Evolutionary conservation across 805 yeast genomes (phyloP).

Genomic region (Hanseniaspora pseudoguilliermondii): DNA sequence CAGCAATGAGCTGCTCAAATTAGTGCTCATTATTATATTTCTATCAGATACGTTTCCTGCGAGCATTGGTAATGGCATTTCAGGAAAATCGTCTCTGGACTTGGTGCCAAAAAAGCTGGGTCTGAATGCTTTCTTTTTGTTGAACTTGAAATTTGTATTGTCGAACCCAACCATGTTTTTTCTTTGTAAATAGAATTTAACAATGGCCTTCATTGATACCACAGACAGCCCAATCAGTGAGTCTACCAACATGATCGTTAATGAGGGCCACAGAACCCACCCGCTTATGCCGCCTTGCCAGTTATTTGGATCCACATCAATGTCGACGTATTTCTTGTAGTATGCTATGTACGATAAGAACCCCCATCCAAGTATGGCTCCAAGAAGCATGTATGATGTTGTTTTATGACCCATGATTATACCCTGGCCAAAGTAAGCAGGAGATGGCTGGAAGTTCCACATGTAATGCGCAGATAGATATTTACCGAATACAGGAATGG

Average conservation of each 20-base stretch:
- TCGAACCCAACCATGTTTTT: neutral
- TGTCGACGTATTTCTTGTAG: slow-evolving; percentile 71
- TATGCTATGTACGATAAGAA: slow-evolving; percentile 72
- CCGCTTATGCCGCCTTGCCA: slow-evolving; percentile 94
- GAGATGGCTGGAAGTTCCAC: slow-evolving; percentile 90
- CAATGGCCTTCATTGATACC: slow-evolving; percentile 37
- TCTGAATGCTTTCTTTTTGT: neutral
- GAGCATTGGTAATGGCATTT: neutral
- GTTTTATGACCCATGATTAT: slow-evolving; percentile 94
- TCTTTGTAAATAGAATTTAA: slow-evolving; percentile 16
- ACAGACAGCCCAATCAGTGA: slow-evolving; percentile 69
- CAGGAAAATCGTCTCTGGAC: slow-evolving; percentile 7
- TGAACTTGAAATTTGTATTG: neutral
- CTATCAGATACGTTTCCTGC: neutral
- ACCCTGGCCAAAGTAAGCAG: slow-evolving; percentile 96
- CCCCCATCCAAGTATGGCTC: slow-evolving; percentile 86
- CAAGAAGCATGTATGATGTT: slow-evolving; percentile 79
- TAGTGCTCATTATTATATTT: neutral
- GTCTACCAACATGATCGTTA: slow-evolving; percentile 89
- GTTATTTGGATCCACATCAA: slow-evolving; percentile 57
- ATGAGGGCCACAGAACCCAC: slow-evolving; percentile 90
- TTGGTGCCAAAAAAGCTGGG: slow-evolving; percentile 7
- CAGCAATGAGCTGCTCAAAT: neutral
- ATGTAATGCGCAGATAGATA: slow-evolving; percentile 48
- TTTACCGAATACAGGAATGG: slow-evolving; percentile 65